Percentiles rank a stretch among this genome's conserved stretches.
Conservation (phyloP, 208 protist species). For the Balamuthia mandrillaris region DNA sequence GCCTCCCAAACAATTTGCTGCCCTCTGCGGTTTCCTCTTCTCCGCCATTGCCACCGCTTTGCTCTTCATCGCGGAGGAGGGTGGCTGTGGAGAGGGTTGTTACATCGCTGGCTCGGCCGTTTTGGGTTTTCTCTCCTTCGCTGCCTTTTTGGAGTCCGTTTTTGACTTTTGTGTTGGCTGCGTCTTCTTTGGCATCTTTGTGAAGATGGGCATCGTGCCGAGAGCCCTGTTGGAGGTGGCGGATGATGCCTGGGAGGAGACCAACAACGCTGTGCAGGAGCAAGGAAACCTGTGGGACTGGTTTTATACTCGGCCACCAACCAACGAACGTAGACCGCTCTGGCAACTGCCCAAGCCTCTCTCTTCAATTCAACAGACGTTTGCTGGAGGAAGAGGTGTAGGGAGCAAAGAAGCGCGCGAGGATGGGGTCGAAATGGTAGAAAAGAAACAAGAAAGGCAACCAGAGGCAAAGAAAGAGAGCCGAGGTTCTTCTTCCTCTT, state of each 20-base stretch:
- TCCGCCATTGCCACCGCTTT: constrained; percentile 26
- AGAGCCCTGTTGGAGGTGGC: neutral
- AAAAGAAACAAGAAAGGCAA: too few species aligned
- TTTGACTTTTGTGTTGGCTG: constrained; percentile 44
- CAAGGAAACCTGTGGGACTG: neutral
- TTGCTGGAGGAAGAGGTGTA: too few species aligned
- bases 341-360: too few species aligned
- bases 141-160: constrained; percentile 40
- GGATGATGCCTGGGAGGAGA: neutral
- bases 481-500: too few species aligned
- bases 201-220: neutral
- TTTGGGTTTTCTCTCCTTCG: neutral
- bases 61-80: neutral
- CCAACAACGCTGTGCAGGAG: neutral
- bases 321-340: too few species aligned
- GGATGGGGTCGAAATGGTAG: too few species aligned
- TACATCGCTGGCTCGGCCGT: constrained; percentile 16
- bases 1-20: constrained; percentile 47
- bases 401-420: too few species aligned
- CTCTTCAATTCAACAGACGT: too few species aligned
- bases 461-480: too few species aligned
- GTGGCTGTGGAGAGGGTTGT: neutral
- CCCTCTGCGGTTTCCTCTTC: constrained; percentile 42
- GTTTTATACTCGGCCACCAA: too few species aligned
- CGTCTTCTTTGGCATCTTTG: constrained; percentile 21